Evolutionary conservation across 164 flowering plant genomes (phyloP).

Genomic region (Vitis labrusca): DNA sequence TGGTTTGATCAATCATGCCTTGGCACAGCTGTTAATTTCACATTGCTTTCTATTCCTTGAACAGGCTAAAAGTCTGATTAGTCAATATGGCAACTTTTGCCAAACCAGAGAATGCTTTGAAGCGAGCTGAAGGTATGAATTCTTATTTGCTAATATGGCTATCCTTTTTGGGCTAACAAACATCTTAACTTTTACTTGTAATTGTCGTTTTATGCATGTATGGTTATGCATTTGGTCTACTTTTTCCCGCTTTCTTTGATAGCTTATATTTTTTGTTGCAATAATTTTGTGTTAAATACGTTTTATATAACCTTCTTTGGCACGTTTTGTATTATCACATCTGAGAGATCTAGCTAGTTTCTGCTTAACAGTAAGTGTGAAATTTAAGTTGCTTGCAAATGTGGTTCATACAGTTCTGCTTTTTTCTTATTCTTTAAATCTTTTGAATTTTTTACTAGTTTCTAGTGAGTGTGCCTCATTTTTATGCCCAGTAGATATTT

Average conservation of each 20-base stretch:
- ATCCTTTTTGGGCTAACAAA: neutral
- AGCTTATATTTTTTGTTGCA: neutral
- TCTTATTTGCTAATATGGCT: neutral
- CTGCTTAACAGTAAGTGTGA: neutral
- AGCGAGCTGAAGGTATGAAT: slow-evolving; percentile 57
- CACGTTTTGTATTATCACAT: too few species aligned
- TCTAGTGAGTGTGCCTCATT: neutral
- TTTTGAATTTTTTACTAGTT: neutral
- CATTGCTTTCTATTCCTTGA: too few species aligned
- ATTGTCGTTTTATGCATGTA: neutral
- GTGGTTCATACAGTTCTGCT: neutral
- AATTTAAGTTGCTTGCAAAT: neutral
- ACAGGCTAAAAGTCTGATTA: too few species aligned
- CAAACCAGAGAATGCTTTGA: slow-evolving; percentile 64
- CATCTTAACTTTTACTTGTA: neutral
- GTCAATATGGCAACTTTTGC: slow-evolving; percentile 47
- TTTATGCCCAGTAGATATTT: neutral
- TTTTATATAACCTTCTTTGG: too few species aligned
- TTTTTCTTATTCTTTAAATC: neutral
- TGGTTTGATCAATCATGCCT: too few species aligned
- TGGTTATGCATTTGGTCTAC: neutral
- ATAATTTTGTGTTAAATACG: too few species aligned
- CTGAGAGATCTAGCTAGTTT: neutral
- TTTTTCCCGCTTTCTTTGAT: neutral
- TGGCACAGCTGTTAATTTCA: too few species aligned